phyloP scores from a whole-genome alignment of 2,329 filamentous ascomycete genomes.

The Aspergillus niger region DNA sequence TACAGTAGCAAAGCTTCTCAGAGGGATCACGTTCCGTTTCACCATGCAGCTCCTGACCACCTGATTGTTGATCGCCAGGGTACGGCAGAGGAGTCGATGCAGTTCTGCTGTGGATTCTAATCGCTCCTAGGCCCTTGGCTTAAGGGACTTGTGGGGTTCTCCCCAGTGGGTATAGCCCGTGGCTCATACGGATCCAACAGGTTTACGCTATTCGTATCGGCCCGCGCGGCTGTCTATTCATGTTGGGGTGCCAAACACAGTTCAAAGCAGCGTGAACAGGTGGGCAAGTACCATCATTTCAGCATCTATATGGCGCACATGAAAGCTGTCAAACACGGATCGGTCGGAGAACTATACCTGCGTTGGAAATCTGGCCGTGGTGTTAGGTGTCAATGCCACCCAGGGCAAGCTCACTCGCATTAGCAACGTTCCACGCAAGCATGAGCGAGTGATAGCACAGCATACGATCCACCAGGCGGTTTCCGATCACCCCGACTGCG shows the following conservation, averaged over 20 bases:
- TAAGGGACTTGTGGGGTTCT: neutral
- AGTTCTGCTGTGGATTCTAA: neutral
- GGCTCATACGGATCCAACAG: neutral
- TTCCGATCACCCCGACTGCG: neutral
- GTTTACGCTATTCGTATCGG: neutral
- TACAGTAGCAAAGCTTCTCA: neutral
- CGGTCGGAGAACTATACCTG: slow-evolving; percentile 1
- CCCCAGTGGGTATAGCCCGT: neutral
- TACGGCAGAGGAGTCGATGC: neutral
- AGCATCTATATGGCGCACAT: neutral
- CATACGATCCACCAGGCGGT: neutral
- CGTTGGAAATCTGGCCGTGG: neutral
- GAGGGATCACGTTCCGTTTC: neutral
- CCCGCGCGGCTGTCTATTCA: neutral
- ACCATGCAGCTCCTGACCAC: neutral
- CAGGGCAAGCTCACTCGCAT: neutral
- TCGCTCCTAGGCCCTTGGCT: neutral
- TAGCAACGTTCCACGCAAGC: neutral
- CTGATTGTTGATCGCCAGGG: slow-evolving; percentile 7
- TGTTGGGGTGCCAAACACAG: neutral
- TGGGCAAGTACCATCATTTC: neutral
- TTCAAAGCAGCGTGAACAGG: neutral
- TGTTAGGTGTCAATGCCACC: slow-evolving; percentile 1
- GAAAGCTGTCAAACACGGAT: slow-evolving; percentile 10
- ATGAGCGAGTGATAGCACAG: neutral